These are phyloP conservation scores for Barnettozyma salicaria DNA, from an alignment of 805 yeast genomes.

Conservation along the genomic window DNA sequence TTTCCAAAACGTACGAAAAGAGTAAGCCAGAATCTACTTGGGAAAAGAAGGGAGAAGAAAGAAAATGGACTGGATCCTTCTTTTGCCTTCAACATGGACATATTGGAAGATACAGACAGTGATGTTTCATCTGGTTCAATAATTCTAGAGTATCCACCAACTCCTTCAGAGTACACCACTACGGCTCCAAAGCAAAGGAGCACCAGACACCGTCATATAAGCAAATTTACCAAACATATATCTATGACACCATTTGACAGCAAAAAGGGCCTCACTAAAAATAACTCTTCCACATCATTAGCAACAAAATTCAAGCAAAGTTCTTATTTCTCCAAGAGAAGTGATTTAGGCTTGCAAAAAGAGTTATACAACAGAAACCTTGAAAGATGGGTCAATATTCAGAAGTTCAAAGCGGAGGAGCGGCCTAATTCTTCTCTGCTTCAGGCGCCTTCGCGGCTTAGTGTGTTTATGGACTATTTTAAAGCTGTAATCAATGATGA, in stretches of 20 bases:
- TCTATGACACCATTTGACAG: constrained; percentile 18
- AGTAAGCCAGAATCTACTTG: not conserved
- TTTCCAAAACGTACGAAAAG: not conserved
- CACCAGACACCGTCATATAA: not conserved
- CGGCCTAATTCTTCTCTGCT: constrained; percentile 15
- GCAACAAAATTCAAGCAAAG: not conserved
- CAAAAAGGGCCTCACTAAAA: not conserved
- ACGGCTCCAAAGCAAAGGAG: not conserved
- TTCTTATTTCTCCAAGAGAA: too few species aligned
- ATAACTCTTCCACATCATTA: constrained; percentile 2
- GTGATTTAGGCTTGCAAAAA: too few species aligned
- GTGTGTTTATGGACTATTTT: constrained; percentile 17
- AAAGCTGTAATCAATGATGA: constrained; percentile 13
- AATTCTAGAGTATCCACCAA: not conserved
- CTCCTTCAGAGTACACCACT: not conserved
- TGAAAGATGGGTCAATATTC: constrained; percentile 17
- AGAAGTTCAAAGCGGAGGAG: constrained; percentile 10
- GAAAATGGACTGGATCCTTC: too few species aligned
- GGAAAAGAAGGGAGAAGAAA: constrained; percentile 1
- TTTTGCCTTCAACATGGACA: too few species aligned
- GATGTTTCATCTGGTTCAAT: not conserved
- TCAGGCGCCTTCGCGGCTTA: constrained; percentile 16
- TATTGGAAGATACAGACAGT: too few species aligned
- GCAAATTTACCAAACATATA: constrained; percentile 12
- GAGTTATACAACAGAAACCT: constrained; percentile 15